These are phyloP conservation scores for Geranium brycei DNA, from an alignment of 345 rosid genomes.

Conservation along the genomic window DNA sequence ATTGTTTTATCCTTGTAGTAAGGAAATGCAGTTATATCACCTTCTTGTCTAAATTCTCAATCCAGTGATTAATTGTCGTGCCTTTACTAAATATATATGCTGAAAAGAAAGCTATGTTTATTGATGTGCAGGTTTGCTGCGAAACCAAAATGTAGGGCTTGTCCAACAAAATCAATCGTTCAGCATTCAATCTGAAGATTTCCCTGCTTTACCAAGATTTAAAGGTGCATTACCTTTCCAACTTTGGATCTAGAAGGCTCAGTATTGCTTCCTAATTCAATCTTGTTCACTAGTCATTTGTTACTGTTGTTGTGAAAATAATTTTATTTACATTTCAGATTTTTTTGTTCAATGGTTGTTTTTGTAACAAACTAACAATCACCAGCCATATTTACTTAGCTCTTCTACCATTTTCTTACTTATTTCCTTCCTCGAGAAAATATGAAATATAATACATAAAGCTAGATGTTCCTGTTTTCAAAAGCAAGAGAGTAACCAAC, in stretches of 20 bases:
- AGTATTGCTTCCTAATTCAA: background rate
- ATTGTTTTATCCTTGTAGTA: too few species aligned
- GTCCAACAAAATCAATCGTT: slow-evolving; percentile 97
- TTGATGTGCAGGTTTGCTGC: slow-evolving; percentile 51
- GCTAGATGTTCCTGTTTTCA: background rate
- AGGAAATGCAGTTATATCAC: background rate
- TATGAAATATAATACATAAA: background rate
- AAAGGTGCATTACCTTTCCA: slow-evolving; percentile 44
- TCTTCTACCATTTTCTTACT: background rate
- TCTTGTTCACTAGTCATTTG: background rate
- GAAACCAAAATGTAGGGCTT: slow-evolving; percentile 76
- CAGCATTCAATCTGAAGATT: slow-evolving; percentile 98
- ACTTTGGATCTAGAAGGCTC: background rate
- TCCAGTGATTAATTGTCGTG: too few species aligned
- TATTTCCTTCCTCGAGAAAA: too few species aligned
- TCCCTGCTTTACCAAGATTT: slow-evolving; percentile 95
- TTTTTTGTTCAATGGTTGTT: background rate
- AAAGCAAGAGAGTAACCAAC: background rate
- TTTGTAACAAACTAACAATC: background rate
- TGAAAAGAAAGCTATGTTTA: too few species aligned
- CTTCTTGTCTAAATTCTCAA: background rate
- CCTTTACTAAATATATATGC: too few species aligned
- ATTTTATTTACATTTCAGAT: background rate
- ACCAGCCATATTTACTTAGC: background rate
- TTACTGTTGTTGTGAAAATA: background rate